Base-by-base conservation (phyloP, 179 eudicot genomes). In the Vitellaria paradoxa region DNA sequence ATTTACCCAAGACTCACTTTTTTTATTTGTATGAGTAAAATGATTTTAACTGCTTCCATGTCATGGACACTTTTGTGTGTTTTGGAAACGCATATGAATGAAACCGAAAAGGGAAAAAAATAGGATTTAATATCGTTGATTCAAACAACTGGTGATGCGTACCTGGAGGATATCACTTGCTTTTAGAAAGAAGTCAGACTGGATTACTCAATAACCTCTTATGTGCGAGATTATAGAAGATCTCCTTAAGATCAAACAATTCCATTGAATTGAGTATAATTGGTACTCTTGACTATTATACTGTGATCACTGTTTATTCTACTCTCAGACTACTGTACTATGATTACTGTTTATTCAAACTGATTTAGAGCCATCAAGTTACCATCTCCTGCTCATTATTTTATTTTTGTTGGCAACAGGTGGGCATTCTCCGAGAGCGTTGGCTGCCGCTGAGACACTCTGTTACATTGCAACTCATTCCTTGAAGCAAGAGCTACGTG, bases 381-480 rank as follows among this genome's bases (percentile, higher is more conserved):
- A 46, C 40, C 11, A 20, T 50, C 18, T 76, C 60, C 70, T 72
- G 53, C 65, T 72, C 63, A 57, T 26, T 46, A 17, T 21, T 64
- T 12, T 49, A 46, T 72, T 73, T 21, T 68, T 70, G 7, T 57
- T 79, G 71, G 47, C 83, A 76, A 70, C 92, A 90, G 97, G 79
- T 78, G 84, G 70, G 72, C 79, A 79, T 75, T 87, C 92, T 82
- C 90, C 98, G 18, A 78, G 83, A 78, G 72, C 83, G 70, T 53
- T 89, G 70, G 80, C 82, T 67, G 99, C 98, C 78, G 99, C 98
- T 77, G 91, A 85, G 74, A 91, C 91, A 23, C 86, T 96, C 18
- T 85, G 84, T 76, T 88, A 88, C 73, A 87, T 96, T 82, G 89
- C 95, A 65, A 75, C 79, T 45, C 65, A 74, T 59, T 78, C 78